These are phyloP conservation scores for Arthrobotrys sinensis DNA, from an alignment of 2,329 filamentous ascomycete genomes.

Conservation along the genomic window DNA sequence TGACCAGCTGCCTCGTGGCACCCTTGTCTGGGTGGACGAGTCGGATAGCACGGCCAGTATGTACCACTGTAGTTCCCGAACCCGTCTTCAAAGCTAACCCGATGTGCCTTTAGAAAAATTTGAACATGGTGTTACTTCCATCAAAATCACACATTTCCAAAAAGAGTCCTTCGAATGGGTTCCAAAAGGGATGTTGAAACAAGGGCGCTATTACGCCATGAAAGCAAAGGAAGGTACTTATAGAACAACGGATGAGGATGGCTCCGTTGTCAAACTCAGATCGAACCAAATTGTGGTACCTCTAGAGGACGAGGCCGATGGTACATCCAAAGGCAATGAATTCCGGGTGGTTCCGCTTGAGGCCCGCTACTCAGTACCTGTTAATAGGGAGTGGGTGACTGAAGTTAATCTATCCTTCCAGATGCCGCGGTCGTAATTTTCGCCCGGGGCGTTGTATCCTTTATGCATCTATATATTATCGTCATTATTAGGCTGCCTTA, in stretches of 20 bases:
- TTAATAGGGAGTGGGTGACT: slow-evolving; percentile 46
- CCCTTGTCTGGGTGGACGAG: slow-evolving; percentile 56
- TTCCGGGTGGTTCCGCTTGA: slow-evolving; percentile 47
- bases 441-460: not conserved
- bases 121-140: slow-evolving; percentile 14
- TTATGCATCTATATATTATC: not conserved
- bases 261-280: slow-evolving; percentile 38
- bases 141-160: slow-evolving; percentile 25
- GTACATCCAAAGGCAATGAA: not conserved
- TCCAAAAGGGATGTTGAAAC: slow-evolving; percentile 52
- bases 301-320: slow-evolving; percentile 31
- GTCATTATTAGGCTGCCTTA: not conserved
- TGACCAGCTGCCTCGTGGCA: slow-evolving; percentile 24
- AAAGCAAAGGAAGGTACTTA: slow-evolving; percentile 35
- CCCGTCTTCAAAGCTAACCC: slow-evolving; percentile 1
- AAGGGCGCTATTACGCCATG: slow-evolving; percentile 52
- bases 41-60: slow-evolving; percentile 45
- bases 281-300: slow-evolving; percentile 50
- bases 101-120: slow-evolving; percentile 38
- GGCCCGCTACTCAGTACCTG: slow-evolving; percentile 34
- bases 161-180: slow-evolving; percentile 44
- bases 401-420: slow-evolving; percentile 49
- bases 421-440: not conserved
- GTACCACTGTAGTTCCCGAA: not conserved
- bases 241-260: slow-evolving; percentile 42